These are phyloP conservation scores for Laburnicola sp. DNA, from an alignment of 2,329 filamentous ascomycete species.

Conservation along the genomic window DNA sequence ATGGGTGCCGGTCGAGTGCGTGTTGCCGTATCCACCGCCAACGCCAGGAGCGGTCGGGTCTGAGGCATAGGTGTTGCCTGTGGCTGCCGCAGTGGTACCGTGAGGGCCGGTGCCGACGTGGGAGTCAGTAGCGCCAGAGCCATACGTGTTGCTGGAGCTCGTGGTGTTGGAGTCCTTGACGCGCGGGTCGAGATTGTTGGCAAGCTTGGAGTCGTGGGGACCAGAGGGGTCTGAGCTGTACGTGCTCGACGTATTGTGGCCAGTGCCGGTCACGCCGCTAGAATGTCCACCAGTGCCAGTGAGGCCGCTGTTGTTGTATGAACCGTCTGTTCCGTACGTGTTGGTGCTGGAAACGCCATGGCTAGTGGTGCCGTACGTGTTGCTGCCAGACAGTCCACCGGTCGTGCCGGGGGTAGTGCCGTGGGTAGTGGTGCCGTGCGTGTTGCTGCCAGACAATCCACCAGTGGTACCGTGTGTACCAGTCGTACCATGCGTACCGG, in stretches of 20 bases:
- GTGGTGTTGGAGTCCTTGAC: conserved; percentile 27
- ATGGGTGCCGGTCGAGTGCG: conserved; percentile 11
- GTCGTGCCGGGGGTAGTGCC: not conserved
- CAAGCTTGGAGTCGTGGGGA: conserved; percentile 30
- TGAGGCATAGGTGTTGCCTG: not conserved
- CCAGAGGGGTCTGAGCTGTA: conserved; percentile 30
- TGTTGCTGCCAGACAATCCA: conserved; percentile 1
- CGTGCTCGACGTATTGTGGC: conserved; percentile 15
- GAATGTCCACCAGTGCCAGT: conserved; percentile 11
- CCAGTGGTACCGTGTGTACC: conserved; percentile 19
- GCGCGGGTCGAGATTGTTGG: conserved; percentile 38
- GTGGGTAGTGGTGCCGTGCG: conserved; percentile 6
- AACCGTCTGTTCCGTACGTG: not conserved
- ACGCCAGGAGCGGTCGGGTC: conserved; percentile 5
- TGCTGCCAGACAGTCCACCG: conserved; percentile 1
- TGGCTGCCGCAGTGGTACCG: conserved; percentile 16
- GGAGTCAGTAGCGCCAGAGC: too few species aligned
- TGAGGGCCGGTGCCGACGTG: conserved; percentile 18
- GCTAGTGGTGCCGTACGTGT: not conserved
- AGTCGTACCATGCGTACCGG: conserved; percentile 10
- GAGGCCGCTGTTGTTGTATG: conserved; percentile 9
- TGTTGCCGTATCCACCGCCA: conserved; percentile 28
- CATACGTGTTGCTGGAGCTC: not conserved
- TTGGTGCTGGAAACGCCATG: not conserved
- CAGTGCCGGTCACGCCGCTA: not conserved